Evolutionary conservation across 1,139 yeast species (phyloP), one percentile per base, ranked within the genome.

Genomic region (Candida sojae): DNA sequence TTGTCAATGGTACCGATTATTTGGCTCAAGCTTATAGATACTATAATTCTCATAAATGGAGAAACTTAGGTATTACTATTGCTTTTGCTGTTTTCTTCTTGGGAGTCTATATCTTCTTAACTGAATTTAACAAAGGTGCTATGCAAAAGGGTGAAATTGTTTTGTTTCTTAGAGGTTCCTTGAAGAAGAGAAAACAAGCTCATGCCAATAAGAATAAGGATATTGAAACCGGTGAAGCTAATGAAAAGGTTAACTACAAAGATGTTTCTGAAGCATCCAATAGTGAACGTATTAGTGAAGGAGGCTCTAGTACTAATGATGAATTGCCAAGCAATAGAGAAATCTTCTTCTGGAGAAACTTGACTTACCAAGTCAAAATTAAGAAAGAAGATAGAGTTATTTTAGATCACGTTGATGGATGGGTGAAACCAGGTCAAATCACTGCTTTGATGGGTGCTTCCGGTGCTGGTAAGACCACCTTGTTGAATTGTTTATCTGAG

Each of bases 131-230:
- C 60, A 86, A 85, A 60, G 90, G 92, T 66, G 83, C 90, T 28
- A 82, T 84, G 72, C 91, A 89, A 65, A 87, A 84, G 72, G 96
- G 96, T 71, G 96, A 90, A 70, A 80, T 88, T 48, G 74, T 86
- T 49, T 78, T 88, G 43, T 89, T 83, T 47, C 86, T 89, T 40
- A 54, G 61, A 34, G 96, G 96, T 61, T 35, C 43, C 0, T 51
- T 51, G 42, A 84, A 84, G 63, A 62, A 64, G 17, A 68, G 61
- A 57, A 61, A 55, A 43, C 46, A 49, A 32, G 37, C 48, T 36
- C 34, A 25, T 33, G 42, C 39, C 12, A 26, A 31, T 6, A 17
- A 30, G 12, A 34, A 17, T 11, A 29, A 41, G 13, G 52, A 48
- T 37, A 11, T 28, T 32, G 51, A 53, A 31, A 49, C 54, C 36